Evolutionary conservation across 768 basidiomycete species (phyloP).

Genomic region (Lactarius tabidus): DNA sequence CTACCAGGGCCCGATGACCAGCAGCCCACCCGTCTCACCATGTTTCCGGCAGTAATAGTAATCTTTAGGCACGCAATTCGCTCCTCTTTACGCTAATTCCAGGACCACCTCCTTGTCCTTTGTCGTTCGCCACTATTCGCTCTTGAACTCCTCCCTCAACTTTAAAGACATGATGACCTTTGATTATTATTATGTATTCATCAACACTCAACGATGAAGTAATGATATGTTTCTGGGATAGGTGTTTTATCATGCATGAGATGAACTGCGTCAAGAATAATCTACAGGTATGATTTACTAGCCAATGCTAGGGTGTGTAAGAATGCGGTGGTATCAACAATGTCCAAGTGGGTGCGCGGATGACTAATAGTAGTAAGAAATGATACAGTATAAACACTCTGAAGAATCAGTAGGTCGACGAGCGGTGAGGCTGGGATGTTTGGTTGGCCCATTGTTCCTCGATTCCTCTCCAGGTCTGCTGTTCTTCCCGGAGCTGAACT

Average conservation of each 20-base stretch:
- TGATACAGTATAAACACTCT: neutral
- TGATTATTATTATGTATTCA: neutral
- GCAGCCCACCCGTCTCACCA: no score
- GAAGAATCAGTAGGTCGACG: neutral
- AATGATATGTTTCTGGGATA: neutral
- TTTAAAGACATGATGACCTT: neutral
- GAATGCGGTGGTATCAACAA: neutral
- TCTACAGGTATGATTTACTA: neutral
- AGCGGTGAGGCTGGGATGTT: neutral
- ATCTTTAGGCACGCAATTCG: no score
- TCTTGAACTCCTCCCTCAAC: no score
- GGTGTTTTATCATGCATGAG: neutral
- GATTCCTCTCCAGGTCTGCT: neutral
- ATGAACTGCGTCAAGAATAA: neutral
- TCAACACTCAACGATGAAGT: neutral
- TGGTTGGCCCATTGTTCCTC: constrained; percentile 4
- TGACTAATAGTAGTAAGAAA: neutral
- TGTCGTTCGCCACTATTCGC: no score
- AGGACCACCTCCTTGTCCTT: no score
- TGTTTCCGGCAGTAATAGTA: no score
- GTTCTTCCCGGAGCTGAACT: constrained; percentile 10
- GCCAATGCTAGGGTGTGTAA: neutral
- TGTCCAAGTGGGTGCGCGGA: neutral
- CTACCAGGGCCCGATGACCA: no score
- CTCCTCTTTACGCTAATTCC: no score